These are phyloP conservation scores for Oryza officinalis DNA, from an alignment of 176 grass and related monocot species.

Conservation along the genomic window DNA sequence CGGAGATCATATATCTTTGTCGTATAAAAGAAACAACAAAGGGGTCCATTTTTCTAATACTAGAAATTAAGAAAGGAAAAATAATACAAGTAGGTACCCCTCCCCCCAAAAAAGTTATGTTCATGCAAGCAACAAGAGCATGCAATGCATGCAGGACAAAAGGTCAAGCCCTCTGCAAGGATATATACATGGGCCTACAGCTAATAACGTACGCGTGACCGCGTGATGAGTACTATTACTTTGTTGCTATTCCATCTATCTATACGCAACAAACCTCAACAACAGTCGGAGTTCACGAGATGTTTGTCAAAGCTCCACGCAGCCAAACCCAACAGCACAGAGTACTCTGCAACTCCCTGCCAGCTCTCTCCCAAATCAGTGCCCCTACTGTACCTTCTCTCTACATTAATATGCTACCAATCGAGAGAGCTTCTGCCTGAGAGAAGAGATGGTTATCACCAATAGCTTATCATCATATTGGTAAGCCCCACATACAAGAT, in stretches of 20 bases:
- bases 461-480: background rate
- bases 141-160: slow-evolving; percentile 48
- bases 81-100: background rate
- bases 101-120: background rate
- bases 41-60: background rate
- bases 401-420: slow-evolving; percentile 9
- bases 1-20: too few relatives aligned
- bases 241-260: slow-evolving; percentile 30
- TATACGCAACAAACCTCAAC: slow-evolving; percentile 41
- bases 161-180: slow-evolving; percentile 30
- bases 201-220: background rate
- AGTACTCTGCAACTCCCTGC: slow-evolving; percentile 15
- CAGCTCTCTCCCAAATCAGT: background rate
- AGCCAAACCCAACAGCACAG: slow-evolving; percentile 41
- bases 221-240: slow-evolving; percentile 10
- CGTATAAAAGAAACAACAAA: background rate
- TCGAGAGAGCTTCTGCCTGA: background rate
- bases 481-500: background rate
- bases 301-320: slow-evolving; percentile 59
- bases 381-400: background rate
- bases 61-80: background rate
- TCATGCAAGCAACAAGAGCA: slow-evolving; percentile 23
- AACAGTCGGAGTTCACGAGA: slow-evolving; percentile 67
- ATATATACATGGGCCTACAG: slow-evolving; percentile 42
- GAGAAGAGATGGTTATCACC: background rate